Percentiles rank a stretch among this genome's conserved stretches.
phyloP scores from a whole-genome alignment of 805 yeast genomes.

The Isabelozyma rhagii region DNA sequence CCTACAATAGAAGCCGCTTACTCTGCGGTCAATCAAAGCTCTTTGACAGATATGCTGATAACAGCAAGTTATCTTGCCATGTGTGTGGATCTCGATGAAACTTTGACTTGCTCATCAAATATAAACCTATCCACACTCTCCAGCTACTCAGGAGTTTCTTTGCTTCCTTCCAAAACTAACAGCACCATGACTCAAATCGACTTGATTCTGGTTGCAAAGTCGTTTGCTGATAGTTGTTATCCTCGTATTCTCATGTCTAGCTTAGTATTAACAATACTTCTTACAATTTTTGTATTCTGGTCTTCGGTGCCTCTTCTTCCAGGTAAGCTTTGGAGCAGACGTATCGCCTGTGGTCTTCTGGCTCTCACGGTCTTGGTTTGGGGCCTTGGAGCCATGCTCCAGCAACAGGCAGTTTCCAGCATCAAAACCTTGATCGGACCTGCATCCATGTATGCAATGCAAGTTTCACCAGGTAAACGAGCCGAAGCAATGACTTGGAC shows the following conservation, averaged over 20 bases:
- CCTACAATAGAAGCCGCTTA: slow-evolving; percentile 38
- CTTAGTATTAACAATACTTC: slow-evolving; percentile 39
- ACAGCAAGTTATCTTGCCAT: slow-evolving; percentile 56
- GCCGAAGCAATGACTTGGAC: slow-evolving; percentile 63
- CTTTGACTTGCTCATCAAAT: slow-evolving; percentile 35
- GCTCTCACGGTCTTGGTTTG: slow-evolving; percentile 44
- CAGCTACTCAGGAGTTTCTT: slow-evolving; percentile 26
- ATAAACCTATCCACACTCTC: slow-evolving; percentile 19
- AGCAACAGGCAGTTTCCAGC: slow-evolving; percentile 52
- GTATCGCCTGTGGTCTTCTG: slow-evolving; percentile 27
- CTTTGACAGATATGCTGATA: slow-evolving; percentile 40
- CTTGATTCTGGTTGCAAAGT: slow-evolving; percentile 44
- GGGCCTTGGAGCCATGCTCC: slow-evolving; percentile 67
- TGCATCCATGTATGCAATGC: slow-evolving; percentile 49
- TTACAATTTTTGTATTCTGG: slow-evolving; percentile 43
- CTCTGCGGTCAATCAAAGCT: slow-evolving; percentile 17
- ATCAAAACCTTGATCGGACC: slow-evolving; percentile 41
- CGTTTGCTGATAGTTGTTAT: slow-evolving; percentile 47
- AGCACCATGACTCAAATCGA: slow-evolving; percentile 26
- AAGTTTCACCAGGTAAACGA: slow-evolving; percentile 44
- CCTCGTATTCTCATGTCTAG: slow-evolving; percentile 53
- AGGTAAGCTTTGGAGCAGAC: slow-evolving; percentile 21
- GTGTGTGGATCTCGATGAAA: slow-evolving; percentile 42
- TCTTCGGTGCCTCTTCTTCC: slow-evolving; percentile 51
- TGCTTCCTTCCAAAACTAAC: slow-evolving; percentile 26